Percentiles rank a stretch among this genome's conserved stretches.
These are phyloP conservation scores for Aspergillus clavatus DNA, from an alignment of 2,329 filamentous ascomycete species.

Conservation along the genomic window DNA sequence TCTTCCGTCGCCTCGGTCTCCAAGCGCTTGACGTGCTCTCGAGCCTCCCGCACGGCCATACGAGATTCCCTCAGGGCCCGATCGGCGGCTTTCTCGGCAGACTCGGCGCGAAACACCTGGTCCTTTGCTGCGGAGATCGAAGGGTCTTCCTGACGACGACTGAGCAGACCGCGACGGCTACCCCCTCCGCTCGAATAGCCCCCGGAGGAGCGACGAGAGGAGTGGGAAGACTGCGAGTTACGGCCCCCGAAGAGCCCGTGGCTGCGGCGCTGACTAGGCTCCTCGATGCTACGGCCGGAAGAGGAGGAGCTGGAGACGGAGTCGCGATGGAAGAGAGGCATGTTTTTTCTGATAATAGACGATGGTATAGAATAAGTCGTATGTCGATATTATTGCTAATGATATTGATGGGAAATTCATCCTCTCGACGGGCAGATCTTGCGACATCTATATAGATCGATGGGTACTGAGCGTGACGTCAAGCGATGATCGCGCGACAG, in stretches of 20 bases:
- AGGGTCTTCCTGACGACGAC: slow-evolving; percentile 53
- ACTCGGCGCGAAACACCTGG: slow-evolving; percentile 58
- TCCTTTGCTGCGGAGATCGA: slow-evolving; percentile 59
- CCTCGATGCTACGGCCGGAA: slow-evolving; percentile 14
- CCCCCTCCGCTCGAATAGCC: slow-evolving; percentile 18
- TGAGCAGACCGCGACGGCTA: slow-evolving; percentile 35
- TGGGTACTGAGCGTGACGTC: not conserved
- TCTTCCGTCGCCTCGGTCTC: slow-evolving; percentile 64
- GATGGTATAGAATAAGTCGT: not conserved
- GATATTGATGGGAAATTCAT: not conserved
- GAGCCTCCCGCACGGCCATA: slow-evolving; percentile 56
- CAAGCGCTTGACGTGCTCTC: slow-evolving; percentile 58
- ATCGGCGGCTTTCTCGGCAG: slow-evolving; percentile 61
- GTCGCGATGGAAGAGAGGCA: slow-evolving; percentile 23
- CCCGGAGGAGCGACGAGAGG: slow-evolving; percentile 16
- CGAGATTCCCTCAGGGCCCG: slow-evolving; percentile 56
- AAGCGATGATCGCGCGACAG: not conserved
- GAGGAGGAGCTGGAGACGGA: slow-evolving; percentile 21
- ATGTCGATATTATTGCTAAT: not conserved
- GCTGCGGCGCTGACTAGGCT: slow-evolving; percentile 12
- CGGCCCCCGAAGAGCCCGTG: slow-evolving; percentile 34
- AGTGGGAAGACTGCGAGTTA: slow-evolving; percentile 29
- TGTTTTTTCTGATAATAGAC: slow-evolving; percentile 3
- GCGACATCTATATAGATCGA: not conserved
- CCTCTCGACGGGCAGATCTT: not conserved